Evolutionary conservation across 2,329 filamentous ascomycete species (phyloP).

Genomic region (Fusarium aywerte): DNA sequence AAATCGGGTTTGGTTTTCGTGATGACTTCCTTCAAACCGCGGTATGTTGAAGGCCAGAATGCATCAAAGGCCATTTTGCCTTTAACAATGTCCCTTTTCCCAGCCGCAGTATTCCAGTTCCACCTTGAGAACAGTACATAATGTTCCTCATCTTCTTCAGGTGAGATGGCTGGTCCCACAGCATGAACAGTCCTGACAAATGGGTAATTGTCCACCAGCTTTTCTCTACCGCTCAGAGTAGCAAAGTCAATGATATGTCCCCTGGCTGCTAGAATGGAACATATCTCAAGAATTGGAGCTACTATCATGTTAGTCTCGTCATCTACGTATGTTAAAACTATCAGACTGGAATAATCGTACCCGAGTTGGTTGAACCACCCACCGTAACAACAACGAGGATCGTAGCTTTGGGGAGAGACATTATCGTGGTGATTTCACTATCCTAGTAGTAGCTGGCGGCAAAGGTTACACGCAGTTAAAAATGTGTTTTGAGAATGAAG

Average conservation of each 20-base stretch:
- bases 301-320: background rate
- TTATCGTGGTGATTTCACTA: too few species aligned
- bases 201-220: background rate
- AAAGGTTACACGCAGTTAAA: too few species aligned
- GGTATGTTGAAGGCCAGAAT: slow-evolving; percentile 2
- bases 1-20: background rate
- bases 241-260: slow-evolving; percentile 14
- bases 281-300: slow-evolving; percentile 5
- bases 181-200: background rate
- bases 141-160: slow-evolving; percentile 4
- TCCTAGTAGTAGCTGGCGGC: too few species aligned
- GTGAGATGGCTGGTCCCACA: background rate
- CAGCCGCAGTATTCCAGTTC: slow-evolving; percentile 5
- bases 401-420: too few species aligned
- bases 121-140: background rate
- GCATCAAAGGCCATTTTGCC: slow-evolving; percentile 8
- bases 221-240: background rate
- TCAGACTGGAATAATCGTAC: too few species aligned
- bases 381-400: too few species aligned
- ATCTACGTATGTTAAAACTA: too few species aligned
- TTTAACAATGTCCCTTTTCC: background rate
- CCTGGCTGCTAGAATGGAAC: background rate
- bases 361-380: background rate
- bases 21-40: background rate
- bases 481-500: too few species aligned